Conservation (phyloP, 2,329 filamentous ascomycete genomes). For the Aureobasidium pullulans region DNA sequence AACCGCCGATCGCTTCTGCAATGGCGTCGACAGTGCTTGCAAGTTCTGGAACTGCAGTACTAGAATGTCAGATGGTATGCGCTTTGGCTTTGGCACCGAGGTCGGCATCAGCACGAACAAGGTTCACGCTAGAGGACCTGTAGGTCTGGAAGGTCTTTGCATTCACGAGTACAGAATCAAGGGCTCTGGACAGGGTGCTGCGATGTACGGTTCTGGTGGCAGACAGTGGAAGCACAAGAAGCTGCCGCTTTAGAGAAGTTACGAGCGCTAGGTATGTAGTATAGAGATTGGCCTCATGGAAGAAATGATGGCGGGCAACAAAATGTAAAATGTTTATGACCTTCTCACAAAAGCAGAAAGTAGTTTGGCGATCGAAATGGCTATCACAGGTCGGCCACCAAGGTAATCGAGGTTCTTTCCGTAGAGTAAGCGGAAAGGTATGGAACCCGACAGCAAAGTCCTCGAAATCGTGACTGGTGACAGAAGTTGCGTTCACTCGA, state of each 20-base stretch:
- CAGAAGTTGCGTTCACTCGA: too few relatives aligned
- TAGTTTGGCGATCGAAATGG: not conserved
- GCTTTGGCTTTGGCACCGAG: constrained; percentile 95
- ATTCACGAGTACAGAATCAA: constrained; percentile 96
- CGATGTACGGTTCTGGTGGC: constrained; percentile 57
- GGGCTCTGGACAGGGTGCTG: constrained; percentile 74
- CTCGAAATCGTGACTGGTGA: too few relatives aligned
- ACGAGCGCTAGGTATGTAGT: not conserved
- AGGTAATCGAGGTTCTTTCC: too few relatives aligned
- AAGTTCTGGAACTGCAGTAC: constrained; percentile 97
- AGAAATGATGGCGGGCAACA: not conserved
- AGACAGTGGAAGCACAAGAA: constrained; percentile 51
- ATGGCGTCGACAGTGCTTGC: constrained; percentile 76
- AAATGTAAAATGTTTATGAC: not conserved
- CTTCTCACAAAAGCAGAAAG: not conserved
- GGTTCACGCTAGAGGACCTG: constrained; percentile 88
- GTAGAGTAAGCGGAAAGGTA: too few relatives aligned
- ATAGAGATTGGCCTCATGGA: not conserved
- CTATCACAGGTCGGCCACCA: too few relatives aligned
- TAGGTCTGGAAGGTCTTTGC: constrained; percentile 87
- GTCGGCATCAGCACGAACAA: constrained; percentile 99
- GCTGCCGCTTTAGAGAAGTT: constrained; percentile 28
- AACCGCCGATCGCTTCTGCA: constrained; percentile 75
- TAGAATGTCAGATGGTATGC: constrained; percentile 90
- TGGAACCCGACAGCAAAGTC: too few relatives aligned